Percentiles rank a stretch among this genome's conserved stretches.
phyloP scores from a whole-genome alignment of 768 basidiomycete genomes.

The Cystobasidium tubakii region DNA sequence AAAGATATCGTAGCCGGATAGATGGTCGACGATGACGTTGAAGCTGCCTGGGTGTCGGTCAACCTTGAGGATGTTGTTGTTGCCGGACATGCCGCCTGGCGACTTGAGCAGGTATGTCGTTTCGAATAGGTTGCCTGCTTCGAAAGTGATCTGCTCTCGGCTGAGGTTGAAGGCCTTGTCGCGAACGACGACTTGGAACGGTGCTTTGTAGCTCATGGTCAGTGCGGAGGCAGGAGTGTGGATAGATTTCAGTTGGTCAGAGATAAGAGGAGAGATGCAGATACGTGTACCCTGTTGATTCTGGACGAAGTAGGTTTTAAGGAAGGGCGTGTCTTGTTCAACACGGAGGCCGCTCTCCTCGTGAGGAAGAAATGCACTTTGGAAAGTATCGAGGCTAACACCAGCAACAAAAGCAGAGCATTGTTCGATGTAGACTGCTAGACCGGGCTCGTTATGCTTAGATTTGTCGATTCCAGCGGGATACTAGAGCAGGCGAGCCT shows the following conservation, averaged over 20 bases:
- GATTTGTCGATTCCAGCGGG: too few species aligned
- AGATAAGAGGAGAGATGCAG: not conserved
- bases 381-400: too few species aligned
- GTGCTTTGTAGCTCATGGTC: conserved; percentile 3
- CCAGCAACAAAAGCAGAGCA: too few species aligned
- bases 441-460: too few species aligned
- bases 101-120: not conserved
- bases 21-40: not conserved
- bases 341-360: too few species aligned
- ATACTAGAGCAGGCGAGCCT: too few species aligned
- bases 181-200: conserved; percentile 4
- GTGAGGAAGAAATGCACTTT: too few species aligned
- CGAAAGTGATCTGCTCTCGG: conserved; percentile 8
- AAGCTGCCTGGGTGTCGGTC: conserved; percentile 14
- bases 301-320: too few species aligned
- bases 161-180: conserved; percentile 11
- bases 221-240: not conserved
- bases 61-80: conserved; percentile 4
- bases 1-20: conserved; percentile 1
- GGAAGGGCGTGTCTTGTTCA: too few species aligned
- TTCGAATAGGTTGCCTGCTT: not conserved
- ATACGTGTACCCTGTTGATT: too few species aligned
- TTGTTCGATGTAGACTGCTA: too few species aligned
- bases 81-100: not conserved
- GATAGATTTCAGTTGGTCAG: not conserved